A percentile compares a stretch with the other conserved stretches of the same genome.
Conservation (phyloP, 2,329 filamentous ascomycete species). For the Apiospora saccharicola region DNA sequence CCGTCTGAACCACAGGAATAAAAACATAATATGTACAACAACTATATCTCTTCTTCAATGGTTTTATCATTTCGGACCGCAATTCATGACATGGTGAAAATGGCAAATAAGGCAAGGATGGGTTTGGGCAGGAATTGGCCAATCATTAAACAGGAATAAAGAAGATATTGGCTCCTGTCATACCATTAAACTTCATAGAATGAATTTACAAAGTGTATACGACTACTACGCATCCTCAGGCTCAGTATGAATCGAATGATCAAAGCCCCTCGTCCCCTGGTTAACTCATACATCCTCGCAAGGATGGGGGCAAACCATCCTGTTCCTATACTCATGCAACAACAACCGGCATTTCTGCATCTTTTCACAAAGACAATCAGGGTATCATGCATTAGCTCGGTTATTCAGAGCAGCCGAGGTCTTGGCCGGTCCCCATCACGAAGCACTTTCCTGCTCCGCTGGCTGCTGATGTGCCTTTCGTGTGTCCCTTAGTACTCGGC, state of each 20-base stretch:
- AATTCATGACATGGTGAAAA: not conserved
- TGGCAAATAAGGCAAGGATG: constrained; percentile 22
- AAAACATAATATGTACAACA: not conserved
- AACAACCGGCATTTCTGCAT: constrained; percentile 29
- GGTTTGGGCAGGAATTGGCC: constrained; percentile 21
- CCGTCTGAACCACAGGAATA: not conserved
- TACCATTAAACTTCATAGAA: constrained; percentile 43
- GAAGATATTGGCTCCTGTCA: constrained; percentile 25
- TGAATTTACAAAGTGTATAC: constrained; percentile 45
- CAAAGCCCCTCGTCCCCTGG: constrained; percentile 21
- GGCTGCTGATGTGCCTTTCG: constrained; percentile 28
- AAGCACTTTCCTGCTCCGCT: not conserved
- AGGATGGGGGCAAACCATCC: constrained; percentile 32
- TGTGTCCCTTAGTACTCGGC: constrained; percentile 80
- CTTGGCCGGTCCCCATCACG: constrained; percentile 14
- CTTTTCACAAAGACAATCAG: constrained; percentile 30
- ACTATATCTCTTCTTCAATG: not conserved
- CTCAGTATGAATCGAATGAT: constrained; percentile 30
- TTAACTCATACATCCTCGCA: constrained; percentile 33
- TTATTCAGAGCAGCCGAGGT: constrained; percentile 23
- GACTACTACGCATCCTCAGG: constrained; percentile 39
- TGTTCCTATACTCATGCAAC: constrained; percentile 31
- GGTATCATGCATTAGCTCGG: constrained; percentile 31
- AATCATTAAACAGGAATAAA: not conserved
- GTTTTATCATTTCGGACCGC: not conserved